Evolutionary conservation across 768 basidiomycete species (phyloP).

Genomic region (Daedaleopsis sinensis): DNA sequence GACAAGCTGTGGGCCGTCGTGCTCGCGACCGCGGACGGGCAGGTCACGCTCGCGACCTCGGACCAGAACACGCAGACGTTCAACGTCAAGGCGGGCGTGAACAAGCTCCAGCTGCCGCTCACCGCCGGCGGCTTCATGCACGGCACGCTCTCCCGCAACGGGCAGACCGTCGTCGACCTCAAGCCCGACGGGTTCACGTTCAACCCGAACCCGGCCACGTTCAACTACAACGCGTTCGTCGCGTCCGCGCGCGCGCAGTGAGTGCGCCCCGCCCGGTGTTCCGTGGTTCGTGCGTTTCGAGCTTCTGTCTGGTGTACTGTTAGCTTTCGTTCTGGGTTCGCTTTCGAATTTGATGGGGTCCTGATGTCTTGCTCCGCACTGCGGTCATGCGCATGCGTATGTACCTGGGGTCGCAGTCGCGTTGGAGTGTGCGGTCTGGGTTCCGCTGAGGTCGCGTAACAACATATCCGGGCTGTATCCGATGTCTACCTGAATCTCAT

Average conservation of each 20-base stretch:
- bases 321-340: background rate
- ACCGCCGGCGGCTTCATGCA: slow-evolving; percentile 56
- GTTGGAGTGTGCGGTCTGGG: background rate
- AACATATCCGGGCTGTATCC: background rate
- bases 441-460: too few species aligned
- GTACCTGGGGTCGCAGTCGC: background rate
- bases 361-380: background rate
- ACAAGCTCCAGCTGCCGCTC: slow-evolving; percentile 62
- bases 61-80: slow-evolving; percentile 41
- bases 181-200: slow-evolving; percentile 48
- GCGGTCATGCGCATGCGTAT: background rate
- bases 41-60: slow-evolving; percentile 52
- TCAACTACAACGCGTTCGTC: slow-evolving; percentile 69
- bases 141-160: slow-evolving; percentile 55
- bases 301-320: too few species aligned
- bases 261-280: background rate
- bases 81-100: slow-evolving; percentile 52
- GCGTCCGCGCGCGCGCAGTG: slow-evolving; percentile 32
- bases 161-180: slow-evolving; percentile 52
- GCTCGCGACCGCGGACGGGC: slow-evolving; percentile 53
- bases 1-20: slow-evolving; percentile 71
- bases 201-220: slow-evolving; percentile 37
- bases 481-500: too few species aligned
- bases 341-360: background rate
- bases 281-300: too few species aligned